phyloP scores from a whole-genome alignment of 108 stramenopile species.

The Nitzschia palea region DNA sequence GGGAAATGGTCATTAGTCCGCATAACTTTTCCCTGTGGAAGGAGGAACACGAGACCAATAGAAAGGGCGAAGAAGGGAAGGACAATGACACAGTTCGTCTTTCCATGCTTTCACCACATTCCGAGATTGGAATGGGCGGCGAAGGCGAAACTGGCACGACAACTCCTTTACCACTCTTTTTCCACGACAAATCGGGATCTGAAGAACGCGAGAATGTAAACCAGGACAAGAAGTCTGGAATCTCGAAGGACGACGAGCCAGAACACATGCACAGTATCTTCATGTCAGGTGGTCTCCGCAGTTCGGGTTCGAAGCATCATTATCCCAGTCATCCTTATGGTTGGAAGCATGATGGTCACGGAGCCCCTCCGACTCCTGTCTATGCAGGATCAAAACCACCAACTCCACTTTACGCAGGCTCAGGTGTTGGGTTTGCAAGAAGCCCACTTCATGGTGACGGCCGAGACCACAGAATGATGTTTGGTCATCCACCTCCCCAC shows the following conservation, averaged over 20 bases:
- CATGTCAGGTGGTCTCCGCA: conserved; percentile 14
- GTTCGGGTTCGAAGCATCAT: conserved; percentile 13
- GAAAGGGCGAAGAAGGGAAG: conserved; percentile 36
- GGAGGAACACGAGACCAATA: conserved; percentile 41
- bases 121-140: conserved; percentile 43
- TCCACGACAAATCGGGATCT: conserved; percentile 26
- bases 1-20: conserved; percentile 45
- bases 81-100: conserved; percentile 49
- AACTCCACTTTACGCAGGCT: conserved; percentile 29
- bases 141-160: conserved; percentile 49
- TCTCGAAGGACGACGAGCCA: conserved; percentile 12
- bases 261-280: conserved; percentile 36
- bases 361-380: conserved; percentile 42
- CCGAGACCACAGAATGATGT: conserved; percentile 30
- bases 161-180: conserved; percentile 72
- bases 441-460: conserved; percentile 50
- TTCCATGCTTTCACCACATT: conserved; percentile 64
- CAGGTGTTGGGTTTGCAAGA: conserved; percentile 33
- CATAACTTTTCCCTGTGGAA: conserved; percentile 54
- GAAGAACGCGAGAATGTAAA: conserved; percentile 48
- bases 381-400: conserved; percentile 36
- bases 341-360: conserved; percentile 12
- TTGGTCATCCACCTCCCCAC: conserved; percentile 39
- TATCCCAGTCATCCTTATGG: conserved; percentile 13
- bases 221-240: conserved; percentile 16